Evolutionary conservation across 169 alveolate species (phyloP), one percentile per base, ranked within the genome.

Genomic region (Plasmodium knowlesi): DNA sequence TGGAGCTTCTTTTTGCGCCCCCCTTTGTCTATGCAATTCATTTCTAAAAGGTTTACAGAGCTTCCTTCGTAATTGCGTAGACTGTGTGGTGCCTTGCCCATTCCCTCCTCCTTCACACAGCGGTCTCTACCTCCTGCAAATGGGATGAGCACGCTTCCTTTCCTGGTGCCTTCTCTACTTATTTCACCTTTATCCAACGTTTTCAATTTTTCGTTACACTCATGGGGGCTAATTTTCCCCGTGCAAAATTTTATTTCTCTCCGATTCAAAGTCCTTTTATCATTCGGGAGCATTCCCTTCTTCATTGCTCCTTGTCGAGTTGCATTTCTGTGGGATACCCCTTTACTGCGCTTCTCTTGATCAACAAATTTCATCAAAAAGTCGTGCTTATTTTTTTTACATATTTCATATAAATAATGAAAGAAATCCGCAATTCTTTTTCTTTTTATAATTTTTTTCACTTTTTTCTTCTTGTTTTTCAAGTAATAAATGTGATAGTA

Each of bases 361-460:
- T 86, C 86, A 50, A 74, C 67, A 86, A 86, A 86, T 86, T 74
- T 53, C 16, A 86, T 43, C 37, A 34, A 32, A 74, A 14, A 25
- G 10, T 86, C 80, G 46, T 16, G 67, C 25, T 86, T 86, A 12
- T 86, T 78, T 3, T 34, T 28, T 70, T 74, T 74, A 86, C 86
- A 86, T 19, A 78, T 54, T 54, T 54, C 54, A 86, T 53, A 86
- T 22, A 86, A 30, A 16, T 43, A 41, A 30, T 57, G 53, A 14
- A 86, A 57, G 14, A 86, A 86, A 32, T 53, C 81, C 14, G 70
- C 14, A 10, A 86, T 14, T 8, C 25, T 74, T 37, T 86, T 86
- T 28, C 71, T 43, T 54, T 86, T 86, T 25, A 53, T 4, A 74
- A 86, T 57, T 30, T 22, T 34, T 53, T 50, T 86, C 43, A 16